Evolutionary conservation across 768 basidiomycete genomes (phyloP), one percentile per base, ranked within the genome.

Genomic region (Suillus hirtellus): DNA sequence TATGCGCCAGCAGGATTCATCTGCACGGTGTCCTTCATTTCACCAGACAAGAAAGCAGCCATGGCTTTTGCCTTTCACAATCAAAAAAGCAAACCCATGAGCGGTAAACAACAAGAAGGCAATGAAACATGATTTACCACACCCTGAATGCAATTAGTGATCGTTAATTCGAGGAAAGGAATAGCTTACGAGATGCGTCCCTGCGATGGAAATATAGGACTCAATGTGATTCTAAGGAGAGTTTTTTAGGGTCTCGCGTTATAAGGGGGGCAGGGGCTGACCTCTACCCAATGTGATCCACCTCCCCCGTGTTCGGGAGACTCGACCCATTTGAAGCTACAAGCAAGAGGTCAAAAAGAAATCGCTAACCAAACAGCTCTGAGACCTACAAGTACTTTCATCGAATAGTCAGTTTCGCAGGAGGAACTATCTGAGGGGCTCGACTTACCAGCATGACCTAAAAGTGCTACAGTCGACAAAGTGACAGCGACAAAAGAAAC

Each of bases 271-370:
- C 58, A 12, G 53, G 44, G 15, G 63, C 76, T 60, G 65, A 93
- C 93, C 81, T 99, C 96, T 14, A 96, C 95, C 96, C 96, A 99
- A 34, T 85, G 78, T 8, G 86, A 77, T 2, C 96, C 96, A 15
- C 95, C 96, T 2, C 83, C 82, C 9, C 95, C 95, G 66, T 89
- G 87, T 49, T 82, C 77, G 10, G 89, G 88, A 1, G 93, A 92
- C 77, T 99, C 96, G 0, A 96, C 96, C 96, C 96, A 99, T 79
- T 97, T 96, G 70, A 96, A 84, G 72, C 95, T 96, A 63, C 1
- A 21, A 24, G 17, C 60, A 21, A 24, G 50, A 44, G 38, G 37
- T 49, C 3, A 62, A 43, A 53, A 61, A 68, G 60, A 68, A 65
- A 53, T 35, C 52, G 15, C 34, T 12, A 7, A n/a, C 11, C 9